Evolutionary conservation across 202 grass and related monocot genomes (phyloP).

Genomic region (Musa balbisiana): DNA sequence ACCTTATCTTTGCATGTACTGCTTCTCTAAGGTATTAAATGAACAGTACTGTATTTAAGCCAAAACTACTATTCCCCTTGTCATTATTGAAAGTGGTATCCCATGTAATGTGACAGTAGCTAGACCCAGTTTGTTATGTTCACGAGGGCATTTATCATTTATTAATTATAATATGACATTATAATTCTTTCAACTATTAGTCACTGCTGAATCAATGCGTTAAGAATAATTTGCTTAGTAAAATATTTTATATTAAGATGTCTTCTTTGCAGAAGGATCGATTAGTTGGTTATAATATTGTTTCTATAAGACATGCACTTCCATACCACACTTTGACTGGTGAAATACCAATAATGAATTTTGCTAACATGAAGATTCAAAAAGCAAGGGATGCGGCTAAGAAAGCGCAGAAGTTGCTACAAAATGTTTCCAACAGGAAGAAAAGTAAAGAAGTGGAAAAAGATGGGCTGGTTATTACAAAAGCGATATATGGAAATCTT

Average conservation of each 20-base stretch:
- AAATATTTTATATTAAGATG: no score
- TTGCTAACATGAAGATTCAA: constrained; percentile 44
- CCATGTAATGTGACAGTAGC: not conserved
- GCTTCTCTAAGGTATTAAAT: no score
- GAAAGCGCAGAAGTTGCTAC: constrained; percentile 69
- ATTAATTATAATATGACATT: not conserved
- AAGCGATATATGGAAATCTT: constrained; percentile 63
- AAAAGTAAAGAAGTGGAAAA: constrained; percentile 74
- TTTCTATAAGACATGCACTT: constrained; percentile 7
- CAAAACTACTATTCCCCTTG: no score
- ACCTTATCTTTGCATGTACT: no score
- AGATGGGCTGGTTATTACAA: constrained; percentile 75
- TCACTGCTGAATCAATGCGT: not conserved
- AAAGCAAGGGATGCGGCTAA: constrained; percentile 77
- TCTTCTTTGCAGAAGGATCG: not conserved
- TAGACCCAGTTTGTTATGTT: not conserved
- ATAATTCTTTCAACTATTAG: not conserved
- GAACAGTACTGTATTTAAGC: no score
- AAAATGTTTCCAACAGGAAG: constrained; percentile 85
- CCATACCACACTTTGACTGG: constrained; percentile 11
- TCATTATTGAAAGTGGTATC: no score
- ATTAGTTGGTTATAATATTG: not conserved
- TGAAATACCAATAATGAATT: constrained; percentile 5
- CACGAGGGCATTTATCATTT: not conserved
- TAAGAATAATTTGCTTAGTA: not conserved